Evolutionary conservation across 345 rosid species (phyloP), one percentile per base, ranked within the genome.

Genomic region (Zanthoxylum bungeanum): DNA sequence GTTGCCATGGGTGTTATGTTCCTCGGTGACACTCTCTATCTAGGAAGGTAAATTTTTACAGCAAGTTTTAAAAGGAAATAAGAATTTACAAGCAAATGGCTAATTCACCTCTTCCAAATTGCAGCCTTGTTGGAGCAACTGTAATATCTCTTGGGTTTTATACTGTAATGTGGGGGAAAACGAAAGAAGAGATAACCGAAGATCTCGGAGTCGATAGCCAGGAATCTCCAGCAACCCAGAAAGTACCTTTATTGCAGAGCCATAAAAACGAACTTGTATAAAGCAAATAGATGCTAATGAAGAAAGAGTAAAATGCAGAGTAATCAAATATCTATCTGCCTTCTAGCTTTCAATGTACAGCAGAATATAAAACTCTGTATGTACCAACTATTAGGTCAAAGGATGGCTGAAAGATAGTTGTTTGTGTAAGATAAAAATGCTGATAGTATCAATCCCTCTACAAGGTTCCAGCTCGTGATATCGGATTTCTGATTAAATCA

Each of bases 91-190:
- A 49, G 2, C 11, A 39, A 53, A 21, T 56, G 34, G 42, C 22
- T 27, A 2, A 11, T 37, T 16, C 34, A 69, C 28, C 50, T 65
- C 62, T 51, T 67, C 30, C 47, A 7, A 53, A 59, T 42, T 62
- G 68, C 85, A 91, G 98, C 65, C 70, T 91, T 17, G 76, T 89
- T 2, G 98, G 97, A 31, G 96, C 96, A 63, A 79, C 83, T 1
- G 77, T 86, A 24, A 90, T 93, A 76, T 84, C 97, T 1, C 42
- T 86, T 0, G 97, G 98, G 47, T 93, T 93, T 69, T 91, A 91
- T 58, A 87, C 87, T 1, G 93, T 91, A 19, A 87, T 93, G 86
- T 93, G 98, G 98, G 97, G 98, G 10, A 91, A 93, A 78, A 77
- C 85, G 7, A 90, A 86, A 70, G 94, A 93, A 74, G 90, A 81